These are phyloP conservation scores for Tricholoma bakamatsutake DNA, from an alignment of 768 basidiomycete species.

Conservation along the genomic window DNA sequence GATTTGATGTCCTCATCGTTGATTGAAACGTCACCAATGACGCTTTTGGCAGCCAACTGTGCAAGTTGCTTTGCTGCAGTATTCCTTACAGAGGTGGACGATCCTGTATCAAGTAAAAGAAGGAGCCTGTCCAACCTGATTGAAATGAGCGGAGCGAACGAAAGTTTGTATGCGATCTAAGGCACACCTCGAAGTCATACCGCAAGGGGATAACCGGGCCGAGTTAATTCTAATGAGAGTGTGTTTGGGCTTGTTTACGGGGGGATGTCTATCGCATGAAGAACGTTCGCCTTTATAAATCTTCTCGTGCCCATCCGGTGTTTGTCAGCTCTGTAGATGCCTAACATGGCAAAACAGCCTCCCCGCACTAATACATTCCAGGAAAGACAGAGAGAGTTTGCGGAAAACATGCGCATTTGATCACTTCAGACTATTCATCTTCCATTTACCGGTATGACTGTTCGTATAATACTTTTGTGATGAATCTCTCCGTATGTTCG, in stretches of 20 bases:
- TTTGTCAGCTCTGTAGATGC: background rate
- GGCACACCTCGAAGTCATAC: constrained; percentile 79
- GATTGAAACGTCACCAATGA: constrained; percentile 74
- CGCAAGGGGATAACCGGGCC: constrained; percentile 50
- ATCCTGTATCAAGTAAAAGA: constrained; percentile 91
- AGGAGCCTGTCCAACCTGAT: constrained; percentile 94
- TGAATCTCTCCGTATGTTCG: background rate
- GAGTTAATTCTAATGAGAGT: constrained; percentile 28
- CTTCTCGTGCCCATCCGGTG: constrained; percentile 26
- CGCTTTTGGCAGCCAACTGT: constrained; percentile 81
- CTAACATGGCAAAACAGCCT: constrained; percentile 1
- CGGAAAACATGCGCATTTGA: background rate
- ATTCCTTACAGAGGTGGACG: constrained; percentile 79
- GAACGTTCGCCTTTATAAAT: constrained; percentile 58
- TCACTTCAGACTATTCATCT: background rate
- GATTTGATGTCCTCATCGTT: constrained; percentile 71
- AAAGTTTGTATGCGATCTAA: constrained; percentile 1
- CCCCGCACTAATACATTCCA: background rate
- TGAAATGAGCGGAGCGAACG: constrained; percentile 2
- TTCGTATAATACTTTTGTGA: background rate
- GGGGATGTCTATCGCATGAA: constrained; percentile 50
- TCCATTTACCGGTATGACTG: background rate
- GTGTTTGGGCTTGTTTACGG: constrained; percentile 44
- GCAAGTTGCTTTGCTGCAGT: constrained; percentile 98
- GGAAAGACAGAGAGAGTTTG: background rate